Base-by-base conservation (phyloP, 78 protist genomes). In the Cavenderia fasciculata region DNA sequence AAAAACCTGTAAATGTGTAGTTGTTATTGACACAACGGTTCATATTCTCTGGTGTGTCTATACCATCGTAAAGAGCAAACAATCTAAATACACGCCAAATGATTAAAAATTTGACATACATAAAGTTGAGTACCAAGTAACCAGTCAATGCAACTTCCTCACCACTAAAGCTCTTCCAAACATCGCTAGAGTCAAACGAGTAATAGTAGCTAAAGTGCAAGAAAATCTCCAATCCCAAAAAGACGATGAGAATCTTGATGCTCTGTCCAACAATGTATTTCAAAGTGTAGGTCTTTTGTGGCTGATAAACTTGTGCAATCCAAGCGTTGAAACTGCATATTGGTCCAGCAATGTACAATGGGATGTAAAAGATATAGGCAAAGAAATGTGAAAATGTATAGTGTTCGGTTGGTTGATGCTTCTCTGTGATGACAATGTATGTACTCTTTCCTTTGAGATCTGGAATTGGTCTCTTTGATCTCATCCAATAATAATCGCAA, bases 41-140 rank as follows among this genome's bases (percentile, higher is more conserved):
- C 97, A 96, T 96, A 31, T 96, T 95, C 88, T 96, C 97, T 25
- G 94, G 95, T 25, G 95, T 74, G 14, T 94, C 95, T 33, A 95
- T 62, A 57, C 97, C 97, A 68, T 96, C 97, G 38, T 76, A 59
- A 25, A 94, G 38, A 0, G 96, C 96, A 72, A 66, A 47, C 51
- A 79, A 31, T 27, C 97, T 51, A 51, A 76, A 90, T 16, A 94
- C 87, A 27, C 97, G 27, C 97, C 97, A 95, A 33, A 95, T 90
- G 69, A 95, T 74, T 14, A 95, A 34, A 79, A 96, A 96, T 31
- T 94, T 96, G 21, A 95, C n/a, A 59, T 86, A 92, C 86, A 96
- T 92, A 49, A 94, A 92, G 33, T 90, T 65, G 21, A 96, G 63
- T 3, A 78, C 78, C 31, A 78, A 23, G 11, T 66, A 74, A 14